Percentiles rank a stretch among this genome's conserved stretches.
Conservation (phyloP, 148 eudicot genomes). For the Polygonum maritimum region DNA sequence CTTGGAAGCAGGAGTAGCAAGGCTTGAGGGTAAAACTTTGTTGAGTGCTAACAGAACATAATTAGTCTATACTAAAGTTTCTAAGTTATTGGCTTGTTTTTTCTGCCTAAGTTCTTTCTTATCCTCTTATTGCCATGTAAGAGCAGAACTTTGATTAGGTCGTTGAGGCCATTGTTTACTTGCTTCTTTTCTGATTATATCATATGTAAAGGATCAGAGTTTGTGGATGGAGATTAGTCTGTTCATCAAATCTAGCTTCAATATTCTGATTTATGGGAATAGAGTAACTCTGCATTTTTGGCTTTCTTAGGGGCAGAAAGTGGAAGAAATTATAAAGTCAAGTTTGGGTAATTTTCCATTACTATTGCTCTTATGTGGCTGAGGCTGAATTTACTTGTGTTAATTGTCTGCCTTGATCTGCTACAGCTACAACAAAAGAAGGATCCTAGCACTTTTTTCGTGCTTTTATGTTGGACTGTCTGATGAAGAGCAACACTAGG, state of each 20-base stretch:
- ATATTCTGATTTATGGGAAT: not conserved
- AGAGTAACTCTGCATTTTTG: no score
- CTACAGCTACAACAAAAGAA: not conserved
- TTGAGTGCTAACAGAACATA: conserved; percentile 38
- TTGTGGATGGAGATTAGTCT: not conserved
- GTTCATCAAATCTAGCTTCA: not conserved
- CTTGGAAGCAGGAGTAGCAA: conserved; percentile 55
- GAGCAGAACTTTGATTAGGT: not conserved
- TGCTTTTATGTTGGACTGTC: not conserved
- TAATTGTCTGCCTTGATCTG: not conserved
- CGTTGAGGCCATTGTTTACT: not conserved
- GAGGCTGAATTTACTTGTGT: not conserved
- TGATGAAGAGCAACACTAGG: not conserved
- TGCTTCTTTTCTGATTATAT: not conserved
- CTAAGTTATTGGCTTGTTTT: conserved; percentile 24
- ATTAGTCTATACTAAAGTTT: conserved; percentile 18
- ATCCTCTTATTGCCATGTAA: not conserved
- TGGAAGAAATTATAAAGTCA: not conserved
- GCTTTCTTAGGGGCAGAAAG: no score
- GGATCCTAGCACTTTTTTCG: not conserved
- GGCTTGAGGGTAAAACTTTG: conserved; percentile 21
- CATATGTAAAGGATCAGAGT: not conserved
- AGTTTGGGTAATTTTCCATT: not conserved
- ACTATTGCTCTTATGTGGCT: not conserved
- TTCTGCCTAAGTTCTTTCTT: conserved; percentile 5